Base-by-base conservation (phyloP, 139 green algal genomes). In the Tetratostichococcus sp. region DNA sequence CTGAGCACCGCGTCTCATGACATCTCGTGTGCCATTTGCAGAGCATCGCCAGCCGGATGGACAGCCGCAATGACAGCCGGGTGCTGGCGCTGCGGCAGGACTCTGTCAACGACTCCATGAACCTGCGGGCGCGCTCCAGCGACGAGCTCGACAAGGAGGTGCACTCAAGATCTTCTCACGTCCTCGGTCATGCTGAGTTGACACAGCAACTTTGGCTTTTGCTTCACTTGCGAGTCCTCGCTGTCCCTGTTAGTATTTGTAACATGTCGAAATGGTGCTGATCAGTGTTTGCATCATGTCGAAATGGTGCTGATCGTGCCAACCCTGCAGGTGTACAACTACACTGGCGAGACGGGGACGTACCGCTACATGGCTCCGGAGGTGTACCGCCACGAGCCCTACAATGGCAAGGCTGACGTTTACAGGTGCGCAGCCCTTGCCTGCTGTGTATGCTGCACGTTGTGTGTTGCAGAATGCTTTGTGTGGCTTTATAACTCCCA, bases 301-400 rank as follows among this genome's bases (percentile, higher is more conserved):
- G 39, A n/a, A n/a, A n/a, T n/a, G n/a, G n/a, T n/a, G n/a, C n/a
- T n/a, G n/a, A n/a, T n/a, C n/a, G n/a, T n/a, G n/a, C n/a, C n/a
- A n/a, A n/a, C n/a, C n/a, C 11, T 50, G 39, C 39, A 50, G 39
- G 66, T 78, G 77, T 95, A 92, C 80, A 88, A 91, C 85, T 80
- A 95, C 70, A 96, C 92, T 32, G 92, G 92, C 1, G 92, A 97
- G 80, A 96, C 91, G 28, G 90, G 91, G 16, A 88, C 76, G 33
- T 91, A 91, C 74, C 79, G 87, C 22, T 81, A 79, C 75, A 84
- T 84, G 79, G 71, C 79, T 3, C 79, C 79, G 19, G 79, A 80
- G 79, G 71, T 84, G n/a, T 76, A 76, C 79, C 72, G 77, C 21
- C 82, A 90, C 73, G 86, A 91, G 79, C 79, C 78, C 19, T 91